Base-by-base conservation (phyloP, 306 rosid genomes). In the Quillaja saponaria region DNA sequence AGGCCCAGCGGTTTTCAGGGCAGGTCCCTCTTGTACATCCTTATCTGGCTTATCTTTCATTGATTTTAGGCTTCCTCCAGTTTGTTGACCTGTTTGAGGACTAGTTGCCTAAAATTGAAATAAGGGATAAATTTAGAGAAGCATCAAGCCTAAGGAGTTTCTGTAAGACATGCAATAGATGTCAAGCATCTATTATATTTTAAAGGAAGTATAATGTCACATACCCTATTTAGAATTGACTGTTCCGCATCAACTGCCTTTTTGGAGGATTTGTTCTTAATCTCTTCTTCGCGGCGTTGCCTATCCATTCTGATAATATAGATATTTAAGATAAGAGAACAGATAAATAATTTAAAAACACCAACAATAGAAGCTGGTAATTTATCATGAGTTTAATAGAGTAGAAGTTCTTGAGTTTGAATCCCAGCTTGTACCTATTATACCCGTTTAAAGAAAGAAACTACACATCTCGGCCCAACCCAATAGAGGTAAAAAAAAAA, bases 281-380 rank as follows among this genome's bases (percentile, higher is more conserved):
- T 66, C 72, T 82, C 87, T 38, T 82, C 87, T 67, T 82, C 87
- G 16, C 81, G 76, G 34, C 84, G 84, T 66, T 82, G 87, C 68
- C 87, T 82, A 71, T 82, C 87, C 84, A 82, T 82, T 72, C 87
- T 82, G 69, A 47, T 48, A 49, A 72, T 47, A 67, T 59, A 50
- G 16, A 67, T 49, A 56, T 53, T 9, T 10, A 55, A 54, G 37
- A 15, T 51, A 39, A 64, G 49, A 60, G 25, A 48, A 44, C 55
- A 63, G 25, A 69, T 40, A 48, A 58, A 54, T 68, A 25, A 52
- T 6, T 25, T 25, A 53, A 58, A 20, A 50, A 51, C 37, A 50
- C 17, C 9, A 53, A 17, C 45, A 13, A 39, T 39, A 17, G 11
- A 58, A 25, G 11, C 11, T 5, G 38, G 47, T 15, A 65, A 9